Evolutionary conservation across 352 stramenopile genomes (phyloP), one percentile per base, ranked within the genome.

Genomic region (Aphanomyces stellatus): DNA sequence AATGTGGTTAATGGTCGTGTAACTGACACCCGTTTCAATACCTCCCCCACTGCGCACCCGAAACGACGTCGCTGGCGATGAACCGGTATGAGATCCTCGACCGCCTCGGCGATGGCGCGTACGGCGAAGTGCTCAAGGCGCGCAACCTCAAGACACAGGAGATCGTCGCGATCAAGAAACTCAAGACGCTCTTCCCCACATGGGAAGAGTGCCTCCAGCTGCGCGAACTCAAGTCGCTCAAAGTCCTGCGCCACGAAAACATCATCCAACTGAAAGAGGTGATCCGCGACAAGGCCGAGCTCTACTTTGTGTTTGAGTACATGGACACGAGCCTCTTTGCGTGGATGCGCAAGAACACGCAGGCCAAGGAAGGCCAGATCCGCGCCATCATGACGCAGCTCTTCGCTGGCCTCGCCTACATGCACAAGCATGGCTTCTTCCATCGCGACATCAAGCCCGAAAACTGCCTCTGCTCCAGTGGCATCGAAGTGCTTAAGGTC

Each of bases 51-150:
- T n/a, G n/a, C n/a, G n/a, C n/a, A n/a, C n/a, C n/a, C n/a, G n/a
- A n/a, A n/a, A n/a, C n/a, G n/a, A n/a, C n/a, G 13, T 46, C 2
- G 37, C 13, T 46, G 11, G 37, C 1, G 27, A 95, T 95, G 87
- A 96, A 97, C 66, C 80, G 88, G 15, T 97, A 97, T 74, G 90
- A 97, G 75, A 75, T 97, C 34, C 85, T 95, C 10, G 91, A 98
- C 69, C 77, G 82, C 51, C 74, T 98, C 19, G 95, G 95, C 25
- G 90, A 98, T 72, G 93, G 93, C 27, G 93, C 95, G 34, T 98
- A 97, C 67, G 92, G 94, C 7, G 90, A 93, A 41, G 95, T 98
- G 24, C 76, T 90, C 24, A 93, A 94, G 64, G 93, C 93, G 15
- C 81, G 91, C 17, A 98, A 88, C 72, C 79, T 87, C 43, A 89